Percentiles rank a stretch among this genome's conserved stretches.
Conservation (phyloP, 257 asterid species). For the Craterostigma plantagineum region DNA sequence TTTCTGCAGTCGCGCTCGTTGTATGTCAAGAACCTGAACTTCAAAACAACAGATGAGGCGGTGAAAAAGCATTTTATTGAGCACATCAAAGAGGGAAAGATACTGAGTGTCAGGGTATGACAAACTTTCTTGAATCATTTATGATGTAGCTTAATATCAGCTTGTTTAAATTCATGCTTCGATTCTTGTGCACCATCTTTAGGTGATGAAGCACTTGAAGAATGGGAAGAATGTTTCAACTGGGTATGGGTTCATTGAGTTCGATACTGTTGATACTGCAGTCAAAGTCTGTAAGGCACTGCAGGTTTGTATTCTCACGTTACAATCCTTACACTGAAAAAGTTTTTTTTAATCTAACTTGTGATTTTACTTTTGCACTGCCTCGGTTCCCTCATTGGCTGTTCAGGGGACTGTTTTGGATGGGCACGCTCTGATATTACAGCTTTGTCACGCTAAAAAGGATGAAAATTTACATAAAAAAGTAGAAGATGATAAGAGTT, state of each 20-base stretch:
- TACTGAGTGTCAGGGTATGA: conserved; percentile 75
- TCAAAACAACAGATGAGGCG: conserved; percentile 65
- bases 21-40: conserved; percentile 82
- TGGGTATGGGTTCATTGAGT: conserved; percentile 93
- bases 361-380: neutral
- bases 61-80: conserved; percentile 52
- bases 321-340: too few species aligned
- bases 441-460: conserved; percentile 64
- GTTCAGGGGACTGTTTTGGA: conserved; percentile 72
- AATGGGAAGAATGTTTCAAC: conserved; percentile 75
- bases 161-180: conserved; percentile 1
- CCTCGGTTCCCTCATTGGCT: conserved; percentile 1
- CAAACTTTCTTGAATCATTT: conserved; percentile 1
- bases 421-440: conserved; percentile 86
- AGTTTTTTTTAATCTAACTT: neutral
- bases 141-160: neutral
- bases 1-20: conserved; percentile 58
- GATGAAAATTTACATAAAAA: conserved; percentile 30
- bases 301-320: conserved; percentile 39
- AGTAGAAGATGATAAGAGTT: conserved; percentile 37
- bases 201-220: conserved; percentile 84
- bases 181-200: too few species aligned
- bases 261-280: conserved; percentile 74
- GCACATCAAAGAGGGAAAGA: conserved; percentile 56
- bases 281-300: conserved; percentile 53